phyloP scores from a whole-genome alignment of 1,139 yeast species.

The Diutina scorzettiae region DNA sequence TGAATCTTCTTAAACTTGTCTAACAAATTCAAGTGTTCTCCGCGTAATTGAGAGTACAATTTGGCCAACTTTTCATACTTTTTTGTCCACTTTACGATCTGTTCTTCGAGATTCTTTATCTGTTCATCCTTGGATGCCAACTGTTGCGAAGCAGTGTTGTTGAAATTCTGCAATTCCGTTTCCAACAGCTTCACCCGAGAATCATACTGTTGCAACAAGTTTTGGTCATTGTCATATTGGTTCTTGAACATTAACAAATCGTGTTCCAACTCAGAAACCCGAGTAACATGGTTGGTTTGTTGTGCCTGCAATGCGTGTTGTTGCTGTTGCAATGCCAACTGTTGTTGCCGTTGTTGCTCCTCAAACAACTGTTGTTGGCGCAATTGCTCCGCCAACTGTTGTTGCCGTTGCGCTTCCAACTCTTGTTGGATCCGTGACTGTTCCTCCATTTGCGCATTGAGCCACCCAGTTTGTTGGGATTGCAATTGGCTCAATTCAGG shows the following conservation, averaged over 20 bases:
- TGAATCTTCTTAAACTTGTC: conserved; percentile 75
- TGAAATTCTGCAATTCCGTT: conserved; percentile 51
- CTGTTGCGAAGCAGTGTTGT: conserved; percentile 62
- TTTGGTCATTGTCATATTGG: conserved; percentile 81
- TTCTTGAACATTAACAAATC: conserved; percentile 66
- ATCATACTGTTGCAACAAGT: conserved; percentile 78
- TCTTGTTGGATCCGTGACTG: conserved; percentile 22
- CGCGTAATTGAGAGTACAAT: conserved; percentile 81
- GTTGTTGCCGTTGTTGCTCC: conserved; percentile 65
- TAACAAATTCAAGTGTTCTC: conserved; percentile 76
- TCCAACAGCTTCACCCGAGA: conserved; percentile 76
- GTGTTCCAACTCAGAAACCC: conserved; percentile 72
- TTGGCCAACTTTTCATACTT: conserved; percentile 88
- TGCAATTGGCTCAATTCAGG: background rate
- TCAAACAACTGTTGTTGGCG: conserved; percentile 56
- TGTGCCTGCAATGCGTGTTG: conserved; percentile 62
- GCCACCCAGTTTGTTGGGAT: conserved; percentile 4
- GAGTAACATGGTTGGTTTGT: conserved; percentile 62
- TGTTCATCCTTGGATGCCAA: conserved; percentile 70
- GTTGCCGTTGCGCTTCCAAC: conserved; percentile 32
- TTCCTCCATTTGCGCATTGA: conserved; percentile 4
- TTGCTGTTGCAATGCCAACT: conserved; percentile 26
- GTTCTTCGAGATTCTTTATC: conserved; percentile 59
- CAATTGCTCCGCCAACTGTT: conserved; percentile 34
- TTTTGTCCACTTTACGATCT: conserved; percentile 66